Evolutionary conservation across 768 basidiomycete species (phyloP), one percentile per base, ranked within the genome.

Genomic region (Leucosporidium scottii): DNA sequence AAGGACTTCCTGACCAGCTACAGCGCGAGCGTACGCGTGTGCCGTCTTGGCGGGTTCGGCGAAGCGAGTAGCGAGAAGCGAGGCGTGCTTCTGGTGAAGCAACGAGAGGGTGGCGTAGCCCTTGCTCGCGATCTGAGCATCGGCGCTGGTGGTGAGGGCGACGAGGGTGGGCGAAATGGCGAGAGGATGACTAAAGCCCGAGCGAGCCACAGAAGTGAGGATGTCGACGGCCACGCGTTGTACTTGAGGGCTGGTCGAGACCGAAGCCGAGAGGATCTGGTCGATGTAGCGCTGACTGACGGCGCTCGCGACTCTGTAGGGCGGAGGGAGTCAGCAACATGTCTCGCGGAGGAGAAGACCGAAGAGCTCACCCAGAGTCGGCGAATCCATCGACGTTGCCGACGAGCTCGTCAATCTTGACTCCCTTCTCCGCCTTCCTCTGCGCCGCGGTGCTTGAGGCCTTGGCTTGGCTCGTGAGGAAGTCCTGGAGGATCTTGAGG

Each of bases 331-430:
- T 15, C 4, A 58, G 23, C 25, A 36, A 36, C 21, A 44, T 2
- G n/a, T 20, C 18, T 27, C 23, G 64, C 34, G 50, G 18, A 0
- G 4, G 30, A n/a, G n/a, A 51, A 47, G 3, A 25, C 12, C 21
- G n/a, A 59, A 30, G 15, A 15, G 34, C 74, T 34, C 79, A 97
- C 96, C 93, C 93, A 9, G 94, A 97, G 74, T 98, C 96, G 0
- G 94, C 92, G 77, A 98, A 94, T 1, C 88, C 91, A 74, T 92
- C 89, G 0, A 92, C 92, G 74, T 94, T 93, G 0, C 96, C 96
- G 5, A 98, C 89, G 13, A 99, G 82, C 74, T 96, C 91, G 0
- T 88, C 88, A 87, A 99, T 93, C 74, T 93, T 85, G 61, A 97
- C 85, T 30, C 55, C 70, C 72, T 28, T 79, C 51, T 81, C 81